A percentile compares a stretch with the other conserved stretches of the same genome.
Evolutionary conservation across 163 green algal species (phyloP).

Genomic region (Scenedesmus sp.): DNA sequence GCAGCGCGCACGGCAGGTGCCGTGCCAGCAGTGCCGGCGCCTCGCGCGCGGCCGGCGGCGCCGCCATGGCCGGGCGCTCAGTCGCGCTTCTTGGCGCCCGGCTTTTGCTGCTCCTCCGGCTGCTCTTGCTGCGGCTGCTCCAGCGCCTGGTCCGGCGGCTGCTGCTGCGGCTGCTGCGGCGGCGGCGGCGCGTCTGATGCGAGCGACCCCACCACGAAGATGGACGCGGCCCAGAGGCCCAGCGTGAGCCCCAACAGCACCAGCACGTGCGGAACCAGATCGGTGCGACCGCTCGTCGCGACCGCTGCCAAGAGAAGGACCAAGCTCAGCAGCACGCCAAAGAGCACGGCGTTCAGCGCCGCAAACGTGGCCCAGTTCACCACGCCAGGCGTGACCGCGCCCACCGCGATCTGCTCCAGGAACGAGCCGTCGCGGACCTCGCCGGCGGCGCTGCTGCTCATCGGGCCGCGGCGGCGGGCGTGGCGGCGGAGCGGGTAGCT

Average conservation of each 20-base stretch:
- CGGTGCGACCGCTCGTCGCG: background rate
- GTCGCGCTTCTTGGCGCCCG: background rate
- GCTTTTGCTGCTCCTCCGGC: background rate
- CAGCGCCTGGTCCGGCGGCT: background rate
- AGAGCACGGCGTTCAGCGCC: conserved; percentile 44
- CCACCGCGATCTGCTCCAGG: conserved; percentile 25
- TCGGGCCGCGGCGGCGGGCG: too few species aligned
- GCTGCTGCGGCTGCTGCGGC: too few species aligned
- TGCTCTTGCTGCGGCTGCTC: conserved; percentile 13
- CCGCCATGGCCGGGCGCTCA: background rate
- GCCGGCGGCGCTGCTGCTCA: too few species aligned
- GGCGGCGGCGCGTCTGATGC: background rate
- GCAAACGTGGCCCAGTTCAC: conserved; percentile 49
- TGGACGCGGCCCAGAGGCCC: conserved; percentile 45
- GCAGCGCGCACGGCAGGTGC: background rate
- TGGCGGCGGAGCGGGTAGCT: too few species aligned
- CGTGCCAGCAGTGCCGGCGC: background rate
- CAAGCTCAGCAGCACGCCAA: conserved; percentile 33
- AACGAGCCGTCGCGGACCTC: too few species aligned
- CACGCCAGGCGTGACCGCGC: conserved; percentile 33
- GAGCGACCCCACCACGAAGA: conserved; percentile 19
- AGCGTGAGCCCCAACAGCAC: conserved; percentile 50
- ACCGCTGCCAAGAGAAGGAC: conserved; percentile 42
- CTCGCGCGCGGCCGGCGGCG: too few species aligned
- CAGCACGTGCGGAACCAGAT: conserved; percentile 49